A percentile compares a stretch with the other conserved stretches of the same genome.
These are phyloP conservation scores for Barnettozyma sucrosica DNA, from an alignment of 805 yeast species.

Conservation along the genomic window DNA sequence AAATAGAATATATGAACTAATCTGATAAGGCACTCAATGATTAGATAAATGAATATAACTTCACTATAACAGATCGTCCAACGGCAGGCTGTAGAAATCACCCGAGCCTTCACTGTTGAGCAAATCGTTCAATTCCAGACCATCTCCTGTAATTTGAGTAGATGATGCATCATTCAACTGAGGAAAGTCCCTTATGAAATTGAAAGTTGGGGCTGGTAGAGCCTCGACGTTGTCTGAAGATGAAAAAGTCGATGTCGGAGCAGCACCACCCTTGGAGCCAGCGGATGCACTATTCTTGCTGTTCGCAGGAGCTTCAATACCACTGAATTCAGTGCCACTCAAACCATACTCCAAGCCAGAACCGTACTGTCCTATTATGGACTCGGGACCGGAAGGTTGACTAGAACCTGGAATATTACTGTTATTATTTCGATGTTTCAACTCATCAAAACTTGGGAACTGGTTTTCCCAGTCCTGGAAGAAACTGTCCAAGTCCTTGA, in stretches of 20 bases:
- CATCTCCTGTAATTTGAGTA: neutral
- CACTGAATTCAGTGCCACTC: neutral
- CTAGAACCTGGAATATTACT: neutral
- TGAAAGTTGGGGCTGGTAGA: neutral
- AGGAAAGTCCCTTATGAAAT: neutral
- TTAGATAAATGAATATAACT: too few species aligned
- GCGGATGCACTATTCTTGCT: neutral
- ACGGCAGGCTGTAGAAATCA: neutral
- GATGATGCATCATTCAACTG: neutral
- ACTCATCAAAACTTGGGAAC: conserved; percentile 1
- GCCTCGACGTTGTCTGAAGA: too few species aligned
- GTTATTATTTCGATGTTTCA: neutral
- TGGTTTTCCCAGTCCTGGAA: conserved; percentile 4
- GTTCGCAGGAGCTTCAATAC: neutral
- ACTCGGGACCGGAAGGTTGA: neutral
- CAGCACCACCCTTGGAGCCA: neutral
- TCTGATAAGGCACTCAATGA: neutral
- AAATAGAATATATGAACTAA: neutral
- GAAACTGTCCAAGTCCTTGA: conserved; percentile 2
- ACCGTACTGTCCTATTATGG: neutral
- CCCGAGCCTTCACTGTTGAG: neutral
- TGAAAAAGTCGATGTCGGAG: neutral
- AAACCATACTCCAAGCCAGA: neutral
- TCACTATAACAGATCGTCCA: neutral
- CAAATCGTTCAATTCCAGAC: neutral